Percentiles rank a stretch among this genome's conserved stretches.
These are phyloP conservation scores for Verbascum thapsus DNA, from an alignment of 257 asterid species.

Conservation along the genomic window DNA sequence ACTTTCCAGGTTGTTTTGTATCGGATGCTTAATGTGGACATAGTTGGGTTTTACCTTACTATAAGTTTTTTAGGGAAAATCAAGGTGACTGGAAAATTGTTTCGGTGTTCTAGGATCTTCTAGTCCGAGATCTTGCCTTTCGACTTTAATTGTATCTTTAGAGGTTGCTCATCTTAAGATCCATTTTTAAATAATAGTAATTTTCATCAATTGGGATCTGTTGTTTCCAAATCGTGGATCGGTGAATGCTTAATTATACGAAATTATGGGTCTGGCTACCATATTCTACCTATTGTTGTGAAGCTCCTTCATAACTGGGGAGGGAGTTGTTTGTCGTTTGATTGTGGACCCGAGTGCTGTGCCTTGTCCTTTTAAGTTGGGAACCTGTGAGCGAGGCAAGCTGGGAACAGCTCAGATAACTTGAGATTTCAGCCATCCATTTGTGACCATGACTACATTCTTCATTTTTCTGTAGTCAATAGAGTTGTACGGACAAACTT, in stretches of 20 bases:
- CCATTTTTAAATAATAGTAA: slow-evolving; percentile 1
- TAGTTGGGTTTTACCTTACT: slow-evolving; percentile 13
- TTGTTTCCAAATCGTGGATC: slow-evolving; percentile 5
- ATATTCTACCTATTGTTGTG: background rate
- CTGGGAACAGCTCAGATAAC: background rate
- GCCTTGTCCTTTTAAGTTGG: slow-evolving; percentile 19
- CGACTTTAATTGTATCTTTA: slow-evolving; percentile 7
- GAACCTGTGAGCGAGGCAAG: too few species aligned
- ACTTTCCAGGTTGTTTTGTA: slow-evolving; percentile 12
- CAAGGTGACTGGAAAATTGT: slow-evolving; percentile 7
- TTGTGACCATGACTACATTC: slow-evolving; percentile 15
- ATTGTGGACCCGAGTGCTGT: background rate
- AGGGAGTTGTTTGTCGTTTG: slow-evolving; percentile 10
- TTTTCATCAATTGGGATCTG: background rate
- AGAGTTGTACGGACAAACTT: background rate
- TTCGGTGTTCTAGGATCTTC: slow-evolving; percentile 14
- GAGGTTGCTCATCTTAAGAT: slow-evolving; percentile 16
- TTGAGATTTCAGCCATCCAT: slow-evolving; percentile 16
- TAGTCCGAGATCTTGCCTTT: slow-evolving; percentile 5
- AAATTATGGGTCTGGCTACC: background rate
- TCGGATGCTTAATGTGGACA: background rate
- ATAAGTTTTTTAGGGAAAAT: background rate
- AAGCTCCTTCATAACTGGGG: background rate
- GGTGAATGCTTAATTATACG: slow-evolving; percentile 17
- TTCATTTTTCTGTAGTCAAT: background rate